Evolutionary conservation across 176 grass and related monocot genomes (phyloP).

Genomic region (Paspalum notatum): DNA sequence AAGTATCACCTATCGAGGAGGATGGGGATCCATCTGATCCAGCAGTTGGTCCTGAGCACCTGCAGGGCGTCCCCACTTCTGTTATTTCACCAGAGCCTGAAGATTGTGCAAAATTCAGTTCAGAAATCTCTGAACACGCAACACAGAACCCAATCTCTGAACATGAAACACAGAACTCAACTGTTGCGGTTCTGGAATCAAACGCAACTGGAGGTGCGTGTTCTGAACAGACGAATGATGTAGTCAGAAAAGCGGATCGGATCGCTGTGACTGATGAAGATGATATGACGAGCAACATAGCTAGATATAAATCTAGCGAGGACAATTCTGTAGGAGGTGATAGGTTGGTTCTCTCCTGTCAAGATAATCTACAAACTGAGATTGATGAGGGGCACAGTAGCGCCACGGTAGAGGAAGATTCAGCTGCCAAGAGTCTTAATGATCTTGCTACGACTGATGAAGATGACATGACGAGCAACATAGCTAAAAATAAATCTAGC

Average conservation of each 20-base stretch:
- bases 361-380: slow-evolving; percentile 7
- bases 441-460: slow-evolving; percentile 22
- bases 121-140: slow-evolving; percentile 29
- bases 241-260: not conserved
- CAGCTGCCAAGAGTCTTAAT: slow-evolving; percentile 5
- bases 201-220: not conserved
- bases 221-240: slow-evolving; percentile 15
- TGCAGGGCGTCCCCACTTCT: not conserved
- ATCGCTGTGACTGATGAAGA: slow-evolving; percentile 24
- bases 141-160: slow-evolving; percentile 1
- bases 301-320: not conserved
- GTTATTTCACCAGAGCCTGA: not conserved
- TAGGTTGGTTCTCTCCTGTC: slow-evolving; percentile 15
- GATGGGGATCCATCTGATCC: slow-evolving; percentile 5
- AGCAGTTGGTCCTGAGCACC: slow-evolving; percentile 22
- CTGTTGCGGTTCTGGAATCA: not conserved
- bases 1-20: slow-evolving; percentile 23
- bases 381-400: slow-evolving; percentile 12
- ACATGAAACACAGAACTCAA: slow-evolving; percentile 17
- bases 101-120: slow-evolving; percentile 24
- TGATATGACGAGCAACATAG: not conserved
- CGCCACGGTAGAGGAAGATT: slow-evolving; percentile 24
- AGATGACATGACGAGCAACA: not conserved
- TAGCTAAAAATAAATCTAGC: not conserved
- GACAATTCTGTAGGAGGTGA: slow-evolving; percentile 15